Base-by-base conservation (phyloP, 257 asterid species). In the Penstemon eatonii region DNA sequence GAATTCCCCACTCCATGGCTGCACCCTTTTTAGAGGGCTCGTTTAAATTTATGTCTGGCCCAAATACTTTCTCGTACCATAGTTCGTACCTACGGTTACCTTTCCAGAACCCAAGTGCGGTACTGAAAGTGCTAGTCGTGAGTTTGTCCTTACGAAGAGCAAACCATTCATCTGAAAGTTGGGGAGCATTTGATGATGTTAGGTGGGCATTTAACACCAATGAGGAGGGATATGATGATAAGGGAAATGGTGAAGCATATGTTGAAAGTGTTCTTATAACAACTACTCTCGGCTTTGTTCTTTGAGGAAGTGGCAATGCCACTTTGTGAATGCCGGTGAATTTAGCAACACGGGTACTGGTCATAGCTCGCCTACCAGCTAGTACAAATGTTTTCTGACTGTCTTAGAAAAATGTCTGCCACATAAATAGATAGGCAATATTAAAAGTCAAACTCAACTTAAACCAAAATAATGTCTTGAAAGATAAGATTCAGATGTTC, bases 141-240 rank as follows among this genome's bases (percentile, higher is more conserved):
- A 94, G 83, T 76, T 74, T 94, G 84, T 94, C 95, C 83, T 81
- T 91, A 65, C 97, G 96, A 38, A 94, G 95, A 18, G 96, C 89
- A 76, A 94, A 94, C 97, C 99, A 94, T 80, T 91, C 97, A 3
- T 87, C 97, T 0, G 97, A 94, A 45, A 95, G 90, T 51, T 94
- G 99, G 33, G 93, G 93, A 55, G 92, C 86, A 54, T 82, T 79
- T 37, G 95, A 80, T 63, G 87, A 74, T 63, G 89, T 59, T 25
- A 85, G 84, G 38, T 70, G 81, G 57, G 85, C 80, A 9, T 75
- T 76, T 65, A 89, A 75, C 50, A 68, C 81, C 7, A 81, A 79
- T 13, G 85, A 33, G 0, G 89, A 15, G 45, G 78, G 83, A 67
- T 70, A 75, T 40, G 82, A 81, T 47, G 88, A 60, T 56, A 76